A percentile compares a stretch with the other conserved stretches of the same genome.
These are phyloP conservation scores for Rubus idaeus DNA, from an alignment of 306 rosid genomes.

Conservation along the genomic window DNA sequence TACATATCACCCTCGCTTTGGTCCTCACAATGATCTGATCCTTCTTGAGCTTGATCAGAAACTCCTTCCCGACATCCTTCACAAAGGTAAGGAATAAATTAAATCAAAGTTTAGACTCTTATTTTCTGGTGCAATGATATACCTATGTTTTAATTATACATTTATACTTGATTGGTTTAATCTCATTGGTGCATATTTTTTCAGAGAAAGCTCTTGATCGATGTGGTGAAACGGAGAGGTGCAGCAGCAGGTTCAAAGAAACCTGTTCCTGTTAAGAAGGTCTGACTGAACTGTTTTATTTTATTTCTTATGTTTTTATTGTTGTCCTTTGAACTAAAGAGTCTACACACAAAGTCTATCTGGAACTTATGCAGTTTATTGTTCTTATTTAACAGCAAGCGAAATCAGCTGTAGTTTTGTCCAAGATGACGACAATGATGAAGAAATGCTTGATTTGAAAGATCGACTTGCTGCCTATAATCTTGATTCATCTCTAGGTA, in stretches of 20 bases:
- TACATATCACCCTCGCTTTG: too few species aligned
- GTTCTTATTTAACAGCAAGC: conserved; percentile 37
- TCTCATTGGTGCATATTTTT: conserved; percentile 13
- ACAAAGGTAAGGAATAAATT: too few species aligned
- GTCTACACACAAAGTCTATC: too few species aligned
- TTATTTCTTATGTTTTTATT: neutral
- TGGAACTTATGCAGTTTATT: neutral
- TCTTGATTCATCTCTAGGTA: conserved; percentile 75
- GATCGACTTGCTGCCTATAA: conserved; percentile 94
- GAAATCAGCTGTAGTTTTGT: conserved; percentile 19
- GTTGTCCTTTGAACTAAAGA: too few species aligned
- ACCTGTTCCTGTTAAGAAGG: conserved; percentile 57
- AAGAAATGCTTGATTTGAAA: conserved; percentile 67
- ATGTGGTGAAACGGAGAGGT: conserved; percentile 54
- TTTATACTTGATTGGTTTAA: too few species aligned
- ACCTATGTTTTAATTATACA: too few species aligned
- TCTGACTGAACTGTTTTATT: conserved; percentile 6
- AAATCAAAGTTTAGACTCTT: too few species aligned
- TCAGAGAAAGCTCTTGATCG: conserved; percentile 55
- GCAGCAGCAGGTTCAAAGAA: conserved; percentile 52
- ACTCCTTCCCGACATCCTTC: too few species aligned
- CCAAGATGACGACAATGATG: conserved; percentile 27
- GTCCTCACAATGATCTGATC: too few species aligned
- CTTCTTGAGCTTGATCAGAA: too few species aligned
- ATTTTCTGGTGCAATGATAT: too few species aligned